phyloP scores from a whole-genome alignment of 306 rosid species.

The Citrullus amarus region DNA sequence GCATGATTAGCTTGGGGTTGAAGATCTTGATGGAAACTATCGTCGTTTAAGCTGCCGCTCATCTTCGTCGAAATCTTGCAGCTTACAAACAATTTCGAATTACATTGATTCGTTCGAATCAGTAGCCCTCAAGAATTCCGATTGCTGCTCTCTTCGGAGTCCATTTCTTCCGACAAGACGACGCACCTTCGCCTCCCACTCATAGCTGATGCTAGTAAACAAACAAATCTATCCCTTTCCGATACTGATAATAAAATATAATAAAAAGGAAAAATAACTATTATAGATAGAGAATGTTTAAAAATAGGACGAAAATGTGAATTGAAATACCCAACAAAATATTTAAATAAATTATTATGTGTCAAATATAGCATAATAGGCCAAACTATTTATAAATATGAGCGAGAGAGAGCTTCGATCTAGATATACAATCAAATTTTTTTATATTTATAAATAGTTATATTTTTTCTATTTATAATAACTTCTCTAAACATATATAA shows the following conservation, averaged over 20 bases:
- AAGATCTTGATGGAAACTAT: constrained; percentile 39
- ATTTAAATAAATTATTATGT: too few relatives aligned
- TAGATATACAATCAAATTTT: too few relatives aligned
- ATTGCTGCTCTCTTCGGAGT: neutral
- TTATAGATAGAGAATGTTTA: too few relatives aligned
- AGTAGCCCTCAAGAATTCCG: neutral
- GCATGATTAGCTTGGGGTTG: constrained; percentile 59
- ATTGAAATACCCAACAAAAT: too few relatives aligned
- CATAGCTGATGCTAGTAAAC: neutral
- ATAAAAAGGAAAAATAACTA: too few relatives aligned
- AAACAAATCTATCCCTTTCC: neutral
- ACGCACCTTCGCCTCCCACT: neutral
- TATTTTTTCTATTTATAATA: too few relatives aligned
- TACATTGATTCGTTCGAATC: constrained; percentile 6
- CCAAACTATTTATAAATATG: too few relatives aligned
- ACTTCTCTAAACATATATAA: too few relatives aligned
- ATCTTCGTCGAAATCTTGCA: neutral
- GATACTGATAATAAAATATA: neutral
- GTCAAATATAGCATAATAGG: too few relatives aligned
- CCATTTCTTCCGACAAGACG: constrained; percentile 1
- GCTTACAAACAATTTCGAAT: neutral
- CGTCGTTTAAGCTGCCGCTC: constrained; percentile 23
- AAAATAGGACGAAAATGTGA: too few relatives aligned
- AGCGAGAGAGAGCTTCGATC: too few relatives aligned
- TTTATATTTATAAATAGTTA: too few relatives aligned